A percentile compares a stretch with the other conserved stretches of the same genome.
Evolutionary conservation across 495 filamentous ascomycete species (phyloP).

Genomic region (Xylaria cubensis): DNA sequence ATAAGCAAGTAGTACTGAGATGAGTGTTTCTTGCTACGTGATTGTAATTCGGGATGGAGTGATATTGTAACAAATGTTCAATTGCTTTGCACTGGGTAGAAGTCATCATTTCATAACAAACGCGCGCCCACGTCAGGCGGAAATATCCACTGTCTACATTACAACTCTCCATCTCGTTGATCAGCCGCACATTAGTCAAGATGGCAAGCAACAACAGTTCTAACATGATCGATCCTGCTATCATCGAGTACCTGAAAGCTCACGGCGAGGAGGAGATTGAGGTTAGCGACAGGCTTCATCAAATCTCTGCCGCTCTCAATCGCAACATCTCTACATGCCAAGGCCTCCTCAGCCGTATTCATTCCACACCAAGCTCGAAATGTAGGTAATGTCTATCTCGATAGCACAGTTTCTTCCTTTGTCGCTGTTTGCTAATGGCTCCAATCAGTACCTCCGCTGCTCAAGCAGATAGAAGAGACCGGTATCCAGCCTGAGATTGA

Average conservation of each 20-base stretch:
- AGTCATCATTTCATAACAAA: neutral
- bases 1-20: neutral
- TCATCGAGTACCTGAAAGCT: conserved; percentile 86
- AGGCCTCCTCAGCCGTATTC: conserved; percentile 84
- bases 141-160: conserved; percentile 17
- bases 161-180: neutral
- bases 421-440: conserved; percentile 28
- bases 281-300: conserved; percentile 81
- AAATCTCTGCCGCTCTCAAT: conserved; percentile 80
- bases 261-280: conserved; percentile 87
- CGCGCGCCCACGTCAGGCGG: neutral
- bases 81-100: neutral
- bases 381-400: conserved; percentile 60
- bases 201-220: conserved; percentile 40
- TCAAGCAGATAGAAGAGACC: conserved; percentile 59
- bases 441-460: conserved; percentile 50
- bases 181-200: conserved; percentile 2
- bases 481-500: conserved; percentile 63
- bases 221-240: conserved; percentile 73
- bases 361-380: conserved; percentile 80
- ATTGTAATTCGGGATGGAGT: neutral
- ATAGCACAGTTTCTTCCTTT: neutral
- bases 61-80: neutral
- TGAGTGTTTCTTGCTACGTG: neutral
- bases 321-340: conserved; percentile 68